Percentiles rank a stretch among this genome's conserved stretches.
These are phyloP conservation scores for Claviceps humidiphila DNA, from an alignment of 2,329 filamentous ascomycete genomes.

Conservation along the genomic window DNA sequence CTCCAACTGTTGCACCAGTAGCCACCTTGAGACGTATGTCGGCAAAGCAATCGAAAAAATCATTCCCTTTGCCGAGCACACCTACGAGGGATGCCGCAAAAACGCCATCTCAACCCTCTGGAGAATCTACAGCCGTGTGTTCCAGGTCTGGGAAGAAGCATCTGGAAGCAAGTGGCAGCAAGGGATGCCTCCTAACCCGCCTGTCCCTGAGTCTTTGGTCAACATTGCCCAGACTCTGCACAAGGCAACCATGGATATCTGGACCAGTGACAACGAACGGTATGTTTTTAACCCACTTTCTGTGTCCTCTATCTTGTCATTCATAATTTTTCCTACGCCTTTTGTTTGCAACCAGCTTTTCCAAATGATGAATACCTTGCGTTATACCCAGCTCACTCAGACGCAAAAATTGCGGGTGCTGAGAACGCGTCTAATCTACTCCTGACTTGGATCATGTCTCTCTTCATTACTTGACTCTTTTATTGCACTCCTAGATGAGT, in stretches of 20 bases:
- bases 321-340: neutral
- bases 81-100: slow-evolving; percentile 88
- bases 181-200: slow-evolving; percentile 69
- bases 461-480: slow-evolving; percentile 7
- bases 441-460: slow-evolving; percentile 15
- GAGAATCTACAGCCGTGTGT: slow-evolving; percentile 85
- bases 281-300: slow-evolving; percentile 39
- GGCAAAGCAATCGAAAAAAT: slow-evolving; percentile 78
- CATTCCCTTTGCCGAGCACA: slow-evolving; percentile 70
- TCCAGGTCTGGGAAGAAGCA: slow-evolving; percentile 66
- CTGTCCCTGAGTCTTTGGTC: slow-evolving; percentile 65
- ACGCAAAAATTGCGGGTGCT: slow-evolving; percentile 76
- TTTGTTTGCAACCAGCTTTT: slow-evolving; percentile 5
- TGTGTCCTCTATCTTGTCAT: slow-evolving; percentile 7
- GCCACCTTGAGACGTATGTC: slow-evolving; percentile 63
- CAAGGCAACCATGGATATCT: slow-evolving; percentile 70
- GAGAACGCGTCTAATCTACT: slow-evolving; percentile 54
- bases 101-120: slow-evolving; percentile 83
- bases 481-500: neutral
- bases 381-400: slow-evolving; percentile 99
- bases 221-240: slow-evolving; percentile 80
- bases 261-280: slow-evolving; percentile 87
- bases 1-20: slow-evolving; percentile 68
- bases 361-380: slow-evolving; percentile 73
- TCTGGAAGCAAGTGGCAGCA: slow-evolving; percentile 74